phyloP scores from a whole-genome alignment of 805 yeast species.

The Komagataella populi region DNA sequence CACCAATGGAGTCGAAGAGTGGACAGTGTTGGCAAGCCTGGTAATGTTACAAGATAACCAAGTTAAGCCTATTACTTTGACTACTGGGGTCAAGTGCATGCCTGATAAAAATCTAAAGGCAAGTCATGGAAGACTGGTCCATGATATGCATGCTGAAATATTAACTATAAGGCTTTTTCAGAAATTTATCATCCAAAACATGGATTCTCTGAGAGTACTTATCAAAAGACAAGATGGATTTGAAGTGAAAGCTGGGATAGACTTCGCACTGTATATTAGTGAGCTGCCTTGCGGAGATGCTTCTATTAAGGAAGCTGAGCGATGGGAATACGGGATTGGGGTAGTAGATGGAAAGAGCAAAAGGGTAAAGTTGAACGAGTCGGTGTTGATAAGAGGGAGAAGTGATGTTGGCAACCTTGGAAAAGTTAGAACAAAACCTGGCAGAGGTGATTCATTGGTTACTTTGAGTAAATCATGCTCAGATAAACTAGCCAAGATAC shows the following conservation, averaged over 20 bases:
- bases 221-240: constrained; percentile 9
- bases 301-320: constrained; percentile 19
- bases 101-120: constrained; percentile 37
- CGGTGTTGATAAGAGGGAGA: constrained; percentile 41
- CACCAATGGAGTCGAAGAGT: constrained; percentile 55
- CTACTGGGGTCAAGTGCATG: constrained; percentile 76
- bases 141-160: constrained; percentile 88
- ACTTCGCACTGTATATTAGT: constrained; percentile 49
- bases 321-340: constrained; percentile 2
- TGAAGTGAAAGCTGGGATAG: constrained; percentile 19
- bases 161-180: constrained; percentile 63
- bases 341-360: neutral
- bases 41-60: constrained; percentile 24
- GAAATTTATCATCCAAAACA: constrained; percentile 36
- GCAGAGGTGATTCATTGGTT: constrained; percentile 62
- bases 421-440: constrained; percentile 83
- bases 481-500: constrained; percentile 64
- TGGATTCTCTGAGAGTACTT: constrained; percentile 9
- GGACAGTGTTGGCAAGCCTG: constrained; percentile 75
- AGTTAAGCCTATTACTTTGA: constrained; percentile 29
- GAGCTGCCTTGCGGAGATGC: constrained; percentile 91
- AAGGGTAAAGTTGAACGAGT: constrained; percentile 1
- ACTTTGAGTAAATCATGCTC: constrained; percentile 79
- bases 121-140: constrained; percentile 51
- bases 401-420: constrained; percentile 43